Evolutionary conservation across 192 early-diverging fungal genomes (phyloP).

Genomic region (Irineochytrium annulatum): DNA sequence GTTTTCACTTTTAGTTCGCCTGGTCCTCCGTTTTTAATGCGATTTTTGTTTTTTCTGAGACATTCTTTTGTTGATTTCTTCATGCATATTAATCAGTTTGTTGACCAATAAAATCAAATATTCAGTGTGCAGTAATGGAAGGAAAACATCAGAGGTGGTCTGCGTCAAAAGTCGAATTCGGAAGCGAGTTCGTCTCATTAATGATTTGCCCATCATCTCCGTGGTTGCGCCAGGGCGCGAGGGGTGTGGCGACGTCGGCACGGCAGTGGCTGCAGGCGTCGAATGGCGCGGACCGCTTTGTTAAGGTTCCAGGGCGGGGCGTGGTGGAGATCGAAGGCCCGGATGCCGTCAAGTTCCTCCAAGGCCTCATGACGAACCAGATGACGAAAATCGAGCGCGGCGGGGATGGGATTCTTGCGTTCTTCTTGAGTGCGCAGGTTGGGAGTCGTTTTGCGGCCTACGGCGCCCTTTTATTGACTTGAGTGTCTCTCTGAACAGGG

Average conservation of each 20-base stretch:
- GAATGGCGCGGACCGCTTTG: background rate
- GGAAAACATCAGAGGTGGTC: too few species aligned
- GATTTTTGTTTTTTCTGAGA: too few species aligned
- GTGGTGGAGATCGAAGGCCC: slow-evolving; percentile 46
- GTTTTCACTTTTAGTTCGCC: too few species aligned
- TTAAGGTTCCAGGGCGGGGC: slow-evolving; percentile 9
- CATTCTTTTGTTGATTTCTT: too few species aligned
- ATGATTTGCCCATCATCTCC: background rate
- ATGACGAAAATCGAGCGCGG: slow-evolving; percentile 67
- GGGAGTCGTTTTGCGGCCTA: background rate
- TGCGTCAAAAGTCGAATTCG: too few species aligned
- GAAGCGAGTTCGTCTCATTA: background rate
- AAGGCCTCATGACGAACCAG: slow-evolving; percentile 88
- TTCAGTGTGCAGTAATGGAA: too few species aligned
- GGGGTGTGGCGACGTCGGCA: too few species aligned
- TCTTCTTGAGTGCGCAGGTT: slow-evolving; percentile 77
- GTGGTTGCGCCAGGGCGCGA: background rate
- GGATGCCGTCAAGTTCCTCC: slow-evolving; percentile 80
- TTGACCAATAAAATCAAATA: too few species aligned
- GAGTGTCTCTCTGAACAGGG: slow-evolving; percentile 50
- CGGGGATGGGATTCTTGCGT: slow-evolving; percentile 73
- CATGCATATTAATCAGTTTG: too few species aligned
- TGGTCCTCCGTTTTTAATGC: too few species aligned
- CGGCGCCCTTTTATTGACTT: background rate
- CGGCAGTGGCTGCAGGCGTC: background rate